Evolutionary conservation across 257 asterid species (phyloP).

Genomic region (Gentiana dahurica): DNA sequence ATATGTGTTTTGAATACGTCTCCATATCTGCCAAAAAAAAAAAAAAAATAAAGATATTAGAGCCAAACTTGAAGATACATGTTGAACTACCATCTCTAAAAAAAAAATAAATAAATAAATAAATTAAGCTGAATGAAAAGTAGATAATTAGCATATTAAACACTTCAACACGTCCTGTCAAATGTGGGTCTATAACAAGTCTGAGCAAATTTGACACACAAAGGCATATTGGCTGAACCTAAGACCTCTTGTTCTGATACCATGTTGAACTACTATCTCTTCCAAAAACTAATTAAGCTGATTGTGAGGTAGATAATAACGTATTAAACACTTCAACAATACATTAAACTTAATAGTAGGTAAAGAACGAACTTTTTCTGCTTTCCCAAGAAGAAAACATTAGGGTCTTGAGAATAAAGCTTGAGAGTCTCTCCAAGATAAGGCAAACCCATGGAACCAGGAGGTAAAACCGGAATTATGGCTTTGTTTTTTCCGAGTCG

Average conservation of each 20-base stretch:
- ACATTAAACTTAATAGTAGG: not conserved
- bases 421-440: slow-evolving; percentile 69
- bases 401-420: slow-evolving; percentile 59
- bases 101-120: too few species aligned
- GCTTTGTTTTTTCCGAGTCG: slow-evolving; percentile 13
- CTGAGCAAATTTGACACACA: too few species aligned
- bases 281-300: not conserved
- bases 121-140: too few species aligned
- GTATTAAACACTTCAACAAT: too few species aligned
- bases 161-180: too few species aligned
- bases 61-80: too few species aligned
- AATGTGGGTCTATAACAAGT: too few species aligned
- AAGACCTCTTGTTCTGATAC: too few species aligned
- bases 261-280: too few species aligned
- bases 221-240: too few species aligned
- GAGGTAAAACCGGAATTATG: slow-evolving; percentile 30
- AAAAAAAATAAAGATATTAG: not conserved
- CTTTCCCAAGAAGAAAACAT: slow-evolving; percentile 45
- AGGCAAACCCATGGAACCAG: slow-evolving; percentile 88
- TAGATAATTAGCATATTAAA: too few species aligned
- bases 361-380: slow-evolving; percentile 31
- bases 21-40: slow-evolving; percentile 42
- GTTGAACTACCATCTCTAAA: too few species aligned
- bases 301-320: not conserved
- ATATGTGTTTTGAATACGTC: slow-evolving; percentile 66